Base-by-base conservation (phyloP, 2,329 filamentous ascomycete genomes). In the Coniochaeta sp. region DNA sequence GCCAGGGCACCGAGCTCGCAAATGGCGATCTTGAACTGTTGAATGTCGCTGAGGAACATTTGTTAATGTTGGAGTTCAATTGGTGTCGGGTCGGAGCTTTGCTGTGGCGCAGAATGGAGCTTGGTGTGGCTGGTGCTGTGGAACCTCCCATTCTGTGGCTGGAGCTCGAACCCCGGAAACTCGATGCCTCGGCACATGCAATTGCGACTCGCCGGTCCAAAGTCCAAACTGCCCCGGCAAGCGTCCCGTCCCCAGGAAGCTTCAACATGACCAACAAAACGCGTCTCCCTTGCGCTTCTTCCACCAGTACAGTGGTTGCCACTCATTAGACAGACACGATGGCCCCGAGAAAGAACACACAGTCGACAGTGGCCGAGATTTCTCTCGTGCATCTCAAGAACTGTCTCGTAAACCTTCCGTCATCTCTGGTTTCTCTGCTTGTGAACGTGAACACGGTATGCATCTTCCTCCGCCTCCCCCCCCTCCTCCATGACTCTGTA, bases 391-490 rank as follows among this genome's bases (percentile, higher is more conserved):
- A 93, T 66, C 82, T 98, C 62, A 96, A 96, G 79, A 98, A 89
- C 74, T 99, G 95, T 76, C 82, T 99, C 58, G 90, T 96, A 72
- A 98, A 98, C 75, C 83, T 99, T 57, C 95, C 95, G 55, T 77
- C 90, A 4, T 89, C 90, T 28, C 80, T 99, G 60, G 92, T 96
- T 60, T 88, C 90, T 38, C 76, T 96, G 59, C 84, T 99, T 57
- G 85, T 93, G 67, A 96, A 93, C 76, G 84, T 93, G 67, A 96
- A 98, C 72, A 93, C 93, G 50, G 90, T 96, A 81, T 76, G 89
- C 72, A 55, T 61, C 38, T 19, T n/a, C 38, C 16, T 42, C 60
- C 52, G 62, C 44, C 16, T 42, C 60, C 52, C 62, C 44, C 56
- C 16, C 24, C 50, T 38, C 17, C 47, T 47, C 40, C 61, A 61